Evolutionary conservation across 2,329 filamentous ascomycete species (phyloP), one percentile per base, ranked within the genome.

Genomic region (Colletotrichum musicola): DNA sequence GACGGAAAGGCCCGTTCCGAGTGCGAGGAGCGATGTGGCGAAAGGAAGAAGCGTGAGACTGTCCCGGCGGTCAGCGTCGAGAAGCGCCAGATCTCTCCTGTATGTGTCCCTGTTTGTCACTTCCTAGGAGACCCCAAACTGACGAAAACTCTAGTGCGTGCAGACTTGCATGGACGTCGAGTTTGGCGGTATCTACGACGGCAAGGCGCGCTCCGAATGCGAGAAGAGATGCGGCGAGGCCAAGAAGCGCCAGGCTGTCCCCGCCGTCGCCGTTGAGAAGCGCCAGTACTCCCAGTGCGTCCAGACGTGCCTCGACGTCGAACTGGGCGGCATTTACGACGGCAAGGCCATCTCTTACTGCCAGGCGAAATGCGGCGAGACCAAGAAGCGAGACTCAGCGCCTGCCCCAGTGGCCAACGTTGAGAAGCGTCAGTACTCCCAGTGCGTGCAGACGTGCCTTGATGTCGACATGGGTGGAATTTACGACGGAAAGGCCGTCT

Each of bases 391-490:
- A 35, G 56, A 9, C 22, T 22, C 22, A 2, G 22, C 4, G 3
- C 13, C n/a, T 4, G 42, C 16, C n/a, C 14, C 56, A 5, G 5
- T 25, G 3, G 42, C 12, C 2, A 12, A 35, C 6, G 6, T 51
- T 18, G 58, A 62, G 10, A 56, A 51, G 22, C 63, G 63, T 22
- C 22, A 22, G 22, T 22, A 22, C 22, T 22, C 22, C 6, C 6
- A 58, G 40, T 58, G 55, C 16, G 55, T 58, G 14, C 40, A 58
- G 9, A 40, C 40, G 6, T 58, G 55, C 42, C 55, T 35, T 16
- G 46, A 20, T 18, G 38, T 13, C 27, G 27, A 30, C 27, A 30
- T 30, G 27, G 18, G 27, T 7, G 55, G n/a, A 9, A 30, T 58
- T 12, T 58, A 40, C 16, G 55, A 58, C 14, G 55, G 55, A 40